Evolutionary conservation across 805 yeast genomes (phyloP).

Genomic region (Schwanniomyces sp.): DNA sequence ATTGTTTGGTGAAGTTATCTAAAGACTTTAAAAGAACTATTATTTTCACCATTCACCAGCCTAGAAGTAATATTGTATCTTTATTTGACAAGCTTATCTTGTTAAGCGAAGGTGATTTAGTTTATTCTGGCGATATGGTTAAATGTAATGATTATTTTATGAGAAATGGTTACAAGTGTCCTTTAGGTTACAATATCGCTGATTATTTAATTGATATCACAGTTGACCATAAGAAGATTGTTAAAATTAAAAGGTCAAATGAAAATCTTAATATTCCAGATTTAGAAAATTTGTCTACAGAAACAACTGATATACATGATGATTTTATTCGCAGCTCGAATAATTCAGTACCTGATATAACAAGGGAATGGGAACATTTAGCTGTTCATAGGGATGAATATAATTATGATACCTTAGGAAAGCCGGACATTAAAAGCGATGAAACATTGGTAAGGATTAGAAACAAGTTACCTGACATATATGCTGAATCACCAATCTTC

Average conservation of each 20-base stretch:
- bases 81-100: conserved; percentile 80
- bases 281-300: conserved; percentile 2
- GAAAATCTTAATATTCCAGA: background rate
- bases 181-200: conserved; percentile 88
- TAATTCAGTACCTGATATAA: conserved; percentile 50
- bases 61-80: conserved; percentile 92
- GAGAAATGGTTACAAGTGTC: conserved; percentile 76
- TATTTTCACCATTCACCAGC: conserved; percentile 94
- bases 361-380: conserved; percentile 83
- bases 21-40: conserved; percentile 82
- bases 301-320: conserved; percentile 22
- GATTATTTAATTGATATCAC: conserved; percentile 92
- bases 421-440: conserved; percentile 14
- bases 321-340: conserved; percentile 20
- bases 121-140: conserved; percentile 83
- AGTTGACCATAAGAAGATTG: conserved; percentile 51
- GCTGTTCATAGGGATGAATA: conserved; percentile 80
- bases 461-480: conserved; percentile 33
- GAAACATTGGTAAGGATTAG: conserved; percentile 20
- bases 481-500: conserved; percentile 39
- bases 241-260: conserved; percentile 16
- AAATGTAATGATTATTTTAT: conserved; percentile 75
- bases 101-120: conserved; percentile 79
- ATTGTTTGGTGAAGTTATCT: conserved; percentile 77
- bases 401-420: conserved; percentile 24